Evolutionary conservation across 2,329 filamentous ascomycete species (phyloP), one percentile per base, ranked within the genome.

Genomic region (Fusarium nematophilum): DNA sequence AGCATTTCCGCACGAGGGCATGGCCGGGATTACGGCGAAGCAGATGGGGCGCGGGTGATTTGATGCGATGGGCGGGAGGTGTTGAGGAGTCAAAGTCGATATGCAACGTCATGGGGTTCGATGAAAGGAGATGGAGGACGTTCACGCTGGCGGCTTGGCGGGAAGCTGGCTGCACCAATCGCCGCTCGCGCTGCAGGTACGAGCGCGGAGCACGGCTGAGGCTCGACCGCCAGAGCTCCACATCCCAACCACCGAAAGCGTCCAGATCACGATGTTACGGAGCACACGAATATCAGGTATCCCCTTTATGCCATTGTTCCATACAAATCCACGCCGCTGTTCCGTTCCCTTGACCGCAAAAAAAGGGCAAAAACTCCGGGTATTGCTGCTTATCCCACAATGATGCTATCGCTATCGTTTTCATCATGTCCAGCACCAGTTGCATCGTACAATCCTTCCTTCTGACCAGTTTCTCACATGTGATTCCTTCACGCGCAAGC

Each of bases 1-100:
- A 60, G 72, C 73, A 75, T 75, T 61, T 70, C 72, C 63, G 55
- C 57, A 53, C 61, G 52, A 39, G 44, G 21, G 61, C 64, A 61
- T 71, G 38, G 44, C 65, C 43, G 46, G n/a, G 18, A n/a, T 49
- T 33, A 51, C 43, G 46, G 26, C 43, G 34, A 23, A 13, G 43
- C 23, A 55, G 36, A 48, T 36, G 38, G 29, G 25, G 30, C 15
- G 50, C 9, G 15, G 37, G 27, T 31, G 55, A 57, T 52, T 44
- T 46, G 53, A 39, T 57, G 51, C 45, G 59, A 68, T 58, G 45
- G 45, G 44, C 27, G 34, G 44, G 48, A 57, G 57, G 50, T 66
- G 43, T 55, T n/a, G 43, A 56, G 53, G 54, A 21, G 14, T 15
- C 44, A 23, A 42, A 62, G 49, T 65, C 48, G 39, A 59, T 47